A percentile compares a stretch with the other conserved stretches of the same genome.
Evolutionary conservation across 164 flowering plant species (phyloP).

Genomic region (Cinnamomum micranthum): DNA sequence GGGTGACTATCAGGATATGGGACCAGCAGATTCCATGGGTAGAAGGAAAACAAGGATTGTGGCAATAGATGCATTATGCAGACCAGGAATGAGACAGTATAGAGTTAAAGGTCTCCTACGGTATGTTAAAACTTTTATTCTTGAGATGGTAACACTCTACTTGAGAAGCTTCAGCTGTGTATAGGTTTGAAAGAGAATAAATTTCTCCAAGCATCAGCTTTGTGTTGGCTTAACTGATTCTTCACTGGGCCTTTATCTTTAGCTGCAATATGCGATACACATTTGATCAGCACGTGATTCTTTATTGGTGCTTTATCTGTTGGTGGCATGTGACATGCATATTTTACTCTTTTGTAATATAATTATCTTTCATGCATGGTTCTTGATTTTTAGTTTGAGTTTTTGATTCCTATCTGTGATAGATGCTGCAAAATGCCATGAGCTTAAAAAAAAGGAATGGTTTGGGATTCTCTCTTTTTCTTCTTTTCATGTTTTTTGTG

Average conservation of each 20-base stretch:
- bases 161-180: background rate
- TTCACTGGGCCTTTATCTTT: background rate
- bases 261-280: too few relatives aligned
- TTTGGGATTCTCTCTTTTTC: background rate
- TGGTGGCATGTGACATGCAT: background rate
- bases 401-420: background rate
- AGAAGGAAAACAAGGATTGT: slow-evolving; percentile 73
- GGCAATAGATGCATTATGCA: slow-evolving; percentile 85
- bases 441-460: background rate
- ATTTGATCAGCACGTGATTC: too few relatives aligned
- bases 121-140: slow-evolving; percentile 27
- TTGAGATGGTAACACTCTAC: background rate
- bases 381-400: background rate
- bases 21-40: slow-evolving; percentile 42
- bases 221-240: background rate
- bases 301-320: background rate
- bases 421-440: background rate
- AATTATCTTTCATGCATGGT: background rate
- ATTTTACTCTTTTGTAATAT: background rate
- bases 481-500: background rate
- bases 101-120: slow-evolving; percentile 49
- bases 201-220: background rate
- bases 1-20: slow-evolving; percentile 60
- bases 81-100: slow-evolving; percentile 61
- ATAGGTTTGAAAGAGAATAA: background rate